These are phyloP conservation scores for Ophiostoma pallidulum DNA, from an alignment of 2,329 filamentous ascomycete species.

Conservation along the genomic window DNA sequence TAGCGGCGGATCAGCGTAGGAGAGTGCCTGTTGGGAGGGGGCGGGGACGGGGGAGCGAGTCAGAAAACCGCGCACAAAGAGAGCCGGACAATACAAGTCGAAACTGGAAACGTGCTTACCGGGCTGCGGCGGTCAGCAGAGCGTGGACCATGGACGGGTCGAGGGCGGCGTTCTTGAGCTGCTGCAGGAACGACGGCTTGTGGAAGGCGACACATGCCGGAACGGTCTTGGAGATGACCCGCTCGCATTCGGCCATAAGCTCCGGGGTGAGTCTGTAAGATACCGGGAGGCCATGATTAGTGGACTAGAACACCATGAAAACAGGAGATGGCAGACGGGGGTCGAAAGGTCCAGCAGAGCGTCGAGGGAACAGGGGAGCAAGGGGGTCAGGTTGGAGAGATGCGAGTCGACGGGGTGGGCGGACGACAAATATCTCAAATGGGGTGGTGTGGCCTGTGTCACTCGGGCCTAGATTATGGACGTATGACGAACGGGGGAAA, in stretches of 20 bases:
- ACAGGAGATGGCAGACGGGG: not conserved
- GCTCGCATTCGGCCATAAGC: conserved; percentile 49
- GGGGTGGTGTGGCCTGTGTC: conserved; percentile 4
- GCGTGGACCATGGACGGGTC: conserved; percentile 50
- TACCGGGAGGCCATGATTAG: conserved; percentile 6
- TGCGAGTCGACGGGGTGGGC: not conserved
- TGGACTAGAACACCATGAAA: not conserved
- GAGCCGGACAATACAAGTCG: conserved; percentile 12
- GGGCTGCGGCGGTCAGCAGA: conserved; percentile 46
- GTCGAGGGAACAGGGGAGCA: not conserved
- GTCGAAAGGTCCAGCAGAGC: too few relatives aligned
- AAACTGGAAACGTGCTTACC: too few relatives aligned
- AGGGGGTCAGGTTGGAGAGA: not conserved
- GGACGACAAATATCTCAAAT: conserved; percentile 2
- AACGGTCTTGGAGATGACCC: conserved; percentile 51
- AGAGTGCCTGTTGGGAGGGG: conserved; percentile 46
- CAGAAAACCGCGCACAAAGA: not conserved
- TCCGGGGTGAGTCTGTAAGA: conserved; percentile 43
- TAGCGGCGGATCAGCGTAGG: conserved; percentile 47
- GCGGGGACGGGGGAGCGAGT: too few relatives aligned
- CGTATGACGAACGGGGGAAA: not conserved
- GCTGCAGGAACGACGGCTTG: conserved; percentile 52
- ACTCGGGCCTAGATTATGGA: not conserved
- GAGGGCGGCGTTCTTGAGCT: conserved; percentile 46
- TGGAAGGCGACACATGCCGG: conserved; percentile 54